Percentiles rank a stretch among this genome's conserved stretches.
Evolutionary conservation across 2,329 filamentous ascomycete species (phyloP).

Genomic region (Alternaria consortialis): DNA sequence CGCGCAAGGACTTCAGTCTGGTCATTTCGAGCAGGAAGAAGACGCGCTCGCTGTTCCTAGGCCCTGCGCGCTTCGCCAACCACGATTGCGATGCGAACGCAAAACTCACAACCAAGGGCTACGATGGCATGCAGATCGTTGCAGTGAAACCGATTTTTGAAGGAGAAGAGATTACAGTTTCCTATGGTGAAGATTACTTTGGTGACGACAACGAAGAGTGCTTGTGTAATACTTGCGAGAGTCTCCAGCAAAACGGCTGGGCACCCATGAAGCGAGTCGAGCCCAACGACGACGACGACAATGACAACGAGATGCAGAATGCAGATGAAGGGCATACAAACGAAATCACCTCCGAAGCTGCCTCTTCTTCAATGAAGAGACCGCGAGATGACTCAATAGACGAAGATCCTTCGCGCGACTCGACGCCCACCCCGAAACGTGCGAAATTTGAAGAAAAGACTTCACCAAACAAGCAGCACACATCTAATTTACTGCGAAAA

Average conservation of each 20-base stretch:
- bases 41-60: slow-evolving; percentile 89
- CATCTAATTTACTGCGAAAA: slow-evolving; percentile 31
- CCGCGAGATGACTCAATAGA: slow-evolving; percentile 34
- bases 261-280: slow-evolving; percentile 56
- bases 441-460: slow-evolving; percentile 22
- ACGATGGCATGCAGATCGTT: slow-evolving; percentile 89
- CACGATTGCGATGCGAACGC: slow-evolving; percentile 97
- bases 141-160: slow-evolving; percentile 81
- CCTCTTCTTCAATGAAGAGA: slow-evolving; percentile 37
- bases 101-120: slow-evolving; percentile 81
- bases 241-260: slow-evolving; percentile 82
- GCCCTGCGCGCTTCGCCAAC: slow-evolving; percentile 94
- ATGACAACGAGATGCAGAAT: slow-evolving; percentile 22
- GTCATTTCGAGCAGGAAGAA: slow-evolving; percentile 94
- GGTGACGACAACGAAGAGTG: slow-evolving; percentile 95
- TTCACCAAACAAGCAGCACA: slow-evolving; percentile 19
- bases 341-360: neutral
- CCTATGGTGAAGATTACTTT: slow-evolving; percentile 95
- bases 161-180: slow-evolving; percentile 96
- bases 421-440: slow-evolving; percentile 26
- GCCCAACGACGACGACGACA: slow-evolving; percentile 44
- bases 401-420: slow-evolving; percentile 22
- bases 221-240: slow-evolving; percentile 87
- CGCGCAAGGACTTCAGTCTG: slow-evolving; percentile 94
- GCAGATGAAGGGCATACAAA: slow-evolving; percentile 7